Percentiles rank a stretch among this genome's conserved stretches.
Evolutionary conservation across 495 filamentous ascomycete species (phyloP).

Genomic region (Amphirosellinia nigrospora): DNA sequence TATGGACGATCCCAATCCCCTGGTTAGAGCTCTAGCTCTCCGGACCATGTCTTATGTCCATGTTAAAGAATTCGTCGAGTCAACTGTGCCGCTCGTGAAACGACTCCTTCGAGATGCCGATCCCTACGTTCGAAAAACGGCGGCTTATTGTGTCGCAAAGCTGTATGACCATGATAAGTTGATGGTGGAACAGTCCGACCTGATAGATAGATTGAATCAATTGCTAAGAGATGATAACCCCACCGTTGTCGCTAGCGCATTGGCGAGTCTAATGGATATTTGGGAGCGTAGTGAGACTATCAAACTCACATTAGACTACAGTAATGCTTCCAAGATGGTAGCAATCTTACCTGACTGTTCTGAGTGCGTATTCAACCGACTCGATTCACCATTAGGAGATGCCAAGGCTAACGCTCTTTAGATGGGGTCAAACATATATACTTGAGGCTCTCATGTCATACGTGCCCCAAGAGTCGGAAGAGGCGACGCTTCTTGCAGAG

Average conservation of each 20-base stretch:
- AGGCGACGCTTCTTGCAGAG: constrained; percentile 89
- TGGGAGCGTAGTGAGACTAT: constrained; percentile 98
- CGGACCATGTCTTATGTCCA: constrained; percentile 98
- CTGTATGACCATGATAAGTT: constrained; percentile 94
- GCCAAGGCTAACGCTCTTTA: constrained; percentile 46
- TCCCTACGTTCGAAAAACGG: constrained; percentile 97
- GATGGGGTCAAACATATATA: constrained; percentile 99
- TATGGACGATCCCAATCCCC: constrained; percentile 90
- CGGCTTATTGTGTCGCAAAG: constrained; percentile 95
- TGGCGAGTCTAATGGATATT: constrained; percentile 94
- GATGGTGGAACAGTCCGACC: constrained; percentile 85
- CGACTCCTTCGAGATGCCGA: constrained; percentile 84
- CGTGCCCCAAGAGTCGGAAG: constrained; percentile 86
- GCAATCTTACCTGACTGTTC: constrained; percentile 96
- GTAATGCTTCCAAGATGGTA: constrained; percentile 95
- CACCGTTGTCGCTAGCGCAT: constrained; percentile 92
- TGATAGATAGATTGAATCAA: constrained; percentile 89
- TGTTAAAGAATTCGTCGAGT: constrained; percentile 93
- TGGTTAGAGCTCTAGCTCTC: constrained; percentile 90
- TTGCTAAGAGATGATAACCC: constrained; percentile 96
- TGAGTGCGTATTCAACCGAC: constrained; percentile 68
- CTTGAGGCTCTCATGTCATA: constrained; percentile 98
- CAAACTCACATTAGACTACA: constrained; percentile 97
- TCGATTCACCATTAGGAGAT: not conserved
- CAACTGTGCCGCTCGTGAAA: constrained; percentile 84